Percentiles rank a stretch among this genome's conserved stretches.
These are phyloP conservation scores for Phytophthora melonis DNA, from an alignment of 352 stramenopile species.

Conservation along the genomic window DNA sequence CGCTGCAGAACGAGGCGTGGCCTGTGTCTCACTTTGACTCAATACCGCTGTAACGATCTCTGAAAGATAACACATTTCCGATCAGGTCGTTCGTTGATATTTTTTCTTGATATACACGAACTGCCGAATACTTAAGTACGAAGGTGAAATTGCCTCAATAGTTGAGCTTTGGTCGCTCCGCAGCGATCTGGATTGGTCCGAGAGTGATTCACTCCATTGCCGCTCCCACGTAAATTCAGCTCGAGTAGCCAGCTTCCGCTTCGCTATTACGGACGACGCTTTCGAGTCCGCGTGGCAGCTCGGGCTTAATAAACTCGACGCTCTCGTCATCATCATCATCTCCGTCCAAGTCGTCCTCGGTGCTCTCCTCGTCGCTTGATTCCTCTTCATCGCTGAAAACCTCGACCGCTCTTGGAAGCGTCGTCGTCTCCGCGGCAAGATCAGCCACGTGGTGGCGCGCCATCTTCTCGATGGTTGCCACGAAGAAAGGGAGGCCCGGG, in stretches of 20 bases:
- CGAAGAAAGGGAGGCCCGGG: slow-evolving; percentile 17
- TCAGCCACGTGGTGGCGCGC: slow-evolving; percentile 27
- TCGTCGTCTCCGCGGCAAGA: slow-evolving; percentile 26
- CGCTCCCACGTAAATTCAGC: too few relatives aligned
- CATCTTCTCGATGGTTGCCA: slow-evolving; percentile 28
- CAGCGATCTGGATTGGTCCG: not conserved
- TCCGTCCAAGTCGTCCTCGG: not conserved
- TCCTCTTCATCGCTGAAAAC: slow-evolving; percentile 10
- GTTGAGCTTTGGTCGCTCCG: not conserved
- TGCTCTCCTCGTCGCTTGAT: slow-evolving; percentile 11
- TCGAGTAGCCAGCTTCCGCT: not conserved
- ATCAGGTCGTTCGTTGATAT: not conserved
- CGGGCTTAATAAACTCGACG: not conserved
- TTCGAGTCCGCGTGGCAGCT: not conserved
- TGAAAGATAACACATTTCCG: not conserved
- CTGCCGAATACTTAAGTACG: not conserved
- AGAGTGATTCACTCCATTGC: not conserved
- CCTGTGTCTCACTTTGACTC: too few relatives aligned
- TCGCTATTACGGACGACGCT: not conserved
- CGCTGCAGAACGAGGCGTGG: too few relatives aligned
- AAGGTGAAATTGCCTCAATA: not conserved
- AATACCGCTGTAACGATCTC: too few relatives aligned
- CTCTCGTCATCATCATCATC: not conserved
- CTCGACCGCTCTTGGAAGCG: slow-evolving; percentile 14
- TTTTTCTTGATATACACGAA: not conserved